Percentiles rank a stretch among this genome's conserved stretches.
Conservation (phyloP, 352 stramenopile genomes). For the Phytopythium aichiense region DNA sequence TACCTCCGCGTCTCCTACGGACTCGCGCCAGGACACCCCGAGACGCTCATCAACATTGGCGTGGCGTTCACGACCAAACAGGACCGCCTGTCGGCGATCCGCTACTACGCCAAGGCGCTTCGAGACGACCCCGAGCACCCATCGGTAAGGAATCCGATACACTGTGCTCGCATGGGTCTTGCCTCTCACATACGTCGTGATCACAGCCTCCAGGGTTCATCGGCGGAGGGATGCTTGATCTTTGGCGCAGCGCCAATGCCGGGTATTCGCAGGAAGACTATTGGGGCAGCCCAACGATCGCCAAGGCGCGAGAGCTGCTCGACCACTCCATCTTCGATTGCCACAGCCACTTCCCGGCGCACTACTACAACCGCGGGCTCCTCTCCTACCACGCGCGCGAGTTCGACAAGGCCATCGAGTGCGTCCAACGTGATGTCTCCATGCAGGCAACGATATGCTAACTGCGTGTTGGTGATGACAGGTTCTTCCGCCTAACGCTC, state of each 20-base stretch:
- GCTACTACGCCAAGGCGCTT: conserved; percentile 4
- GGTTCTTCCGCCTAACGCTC: conserved; percentile 25
- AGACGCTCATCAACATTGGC: conserved; percentile 54
- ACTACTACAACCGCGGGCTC: conserved; percentile 35
- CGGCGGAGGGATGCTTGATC: conserved; percentile 26
- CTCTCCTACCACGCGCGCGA: conserved; percentile 34
- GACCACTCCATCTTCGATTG: conserved; percentile 24
- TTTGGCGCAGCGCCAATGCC: conserved; percentile 22
- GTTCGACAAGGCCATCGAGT: conserved; percentile 26
- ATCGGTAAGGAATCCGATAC: background rate
- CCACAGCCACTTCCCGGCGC: conserved; percentile 25
- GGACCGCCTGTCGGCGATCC: background rate
- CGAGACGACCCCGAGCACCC: background rate
- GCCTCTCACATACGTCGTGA: background rate
- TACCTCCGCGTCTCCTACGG: conserved; percentile 32
- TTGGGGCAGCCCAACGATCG: conserved; percentile 26
- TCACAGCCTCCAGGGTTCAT: conserved; percentile 30
- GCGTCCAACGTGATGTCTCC: background rate
- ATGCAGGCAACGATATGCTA: background rate
- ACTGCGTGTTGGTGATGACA: background rate
- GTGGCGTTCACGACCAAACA: conserved; percentile 28
- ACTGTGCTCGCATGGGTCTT: background rate
- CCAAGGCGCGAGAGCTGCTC: conserved; percentile 19
- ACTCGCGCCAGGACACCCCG: conserved; percentile 40
- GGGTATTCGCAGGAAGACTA: conserved; percentile 12